phyloP scores from a whole-genome alignment of 192 early-diverging fungal genomes.

The Umbelopsis sp. region DNA sequence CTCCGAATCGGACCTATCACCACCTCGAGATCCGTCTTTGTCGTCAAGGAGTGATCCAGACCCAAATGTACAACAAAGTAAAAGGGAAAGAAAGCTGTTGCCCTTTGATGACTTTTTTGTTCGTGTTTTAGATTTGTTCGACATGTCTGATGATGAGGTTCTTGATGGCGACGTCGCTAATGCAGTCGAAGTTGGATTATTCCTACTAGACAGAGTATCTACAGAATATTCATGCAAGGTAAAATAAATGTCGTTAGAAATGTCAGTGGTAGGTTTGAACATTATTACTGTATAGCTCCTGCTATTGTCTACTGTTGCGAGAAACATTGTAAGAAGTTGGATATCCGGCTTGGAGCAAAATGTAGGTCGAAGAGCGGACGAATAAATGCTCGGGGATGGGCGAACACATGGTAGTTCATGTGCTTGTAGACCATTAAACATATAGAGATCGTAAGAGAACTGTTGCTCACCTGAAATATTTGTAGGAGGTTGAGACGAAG shows the following conservation, averaged over 20 bases:
- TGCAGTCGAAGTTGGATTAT: neutral
- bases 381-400: too few species aligned
- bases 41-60: constrained; percentile 18
- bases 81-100: neutral
- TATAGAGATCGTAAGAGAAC: neutral
- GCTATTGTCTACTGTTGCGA: too few species aligned
- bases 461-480: neutral
- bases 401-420: too few species aligned
- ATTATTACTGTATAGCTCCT: too few species aligned
- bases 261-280: neutral
- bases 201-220: neutral
- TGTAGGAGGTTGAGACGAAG: neutral
- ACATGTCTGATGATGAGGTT: neutral
- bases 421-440: neutral
- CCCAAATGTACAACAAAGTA: constrained; percentile 9
- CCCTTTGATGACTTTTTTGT: neutral
- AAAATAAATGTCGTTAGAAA: neutral
- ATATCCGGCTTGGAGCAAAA: too few species aligned
- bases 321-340: too few species aligned
- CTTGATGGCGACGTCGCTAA: neutral
- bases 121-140: neutral
- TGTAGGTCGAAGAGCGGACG: too few species aligned
- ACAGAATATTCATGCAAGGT: neutral
- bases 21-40: constrained; percentile 14
- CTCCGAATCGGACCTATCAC: constrained; percentile 13